Base-by-base conservation (phyloP, 1,284 basidiomycete species). In the Pseudozyma tsukubaensis region DNA sequence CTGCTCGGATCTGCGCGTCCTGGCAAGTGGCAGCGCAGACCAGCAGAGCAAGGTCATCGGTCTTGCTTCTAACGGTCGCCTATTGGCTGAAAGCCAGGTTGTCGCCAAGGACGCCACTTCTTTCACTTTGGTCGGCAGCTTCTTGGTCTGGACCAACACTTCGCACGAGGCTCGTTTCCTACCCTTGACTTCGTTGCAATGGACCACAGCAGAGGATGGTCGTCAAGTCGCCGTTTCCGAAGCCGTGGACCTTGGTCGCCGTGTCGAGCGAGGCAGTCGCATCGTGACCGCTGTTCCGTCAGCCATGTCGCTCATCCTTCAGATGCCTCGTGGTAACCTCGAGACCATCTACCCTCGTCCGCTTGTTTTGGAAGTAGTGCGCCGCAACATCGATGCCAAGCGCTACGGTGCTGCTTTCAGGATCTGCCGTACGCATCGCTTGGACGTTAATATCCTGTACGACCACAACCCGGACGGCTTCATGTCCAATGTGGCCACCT, bases 251-350 rank as follows among this genome's bases (percentile, higher is more conserved):
- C 70, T 84, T 2, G 70, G 74, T n/a, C 63, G 83, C 18, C 61
- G 79, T 29, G 72, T 84, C 1, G 83, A 84, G 69, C 78, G 83
- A 1, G 83, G 83, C 32, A 77, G 78, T 50, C 69, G 78, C 9
- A 81, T 84, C 36, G 80, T 84, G 36, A 74, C 75, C 3, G 75
- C 83, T 1, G 76, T 82, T 16, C 77, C 83, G 4, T 75, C 74
- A 69, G 87, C 89, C 9, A 98, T 97, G 93, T 91, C 80, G 18
- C 65, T 84, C 12, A 72, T 99, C 1, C 86, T 99, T 13, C 97
- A 99, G 86, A 99, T 99, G 94, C 97, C 96, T 0, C 87, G 97
- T 75, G 97, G 97, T 0, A 99, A 99, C 85, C 84, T 99, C 57
- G 97, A 99, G 86, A 97, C 94, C 0, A 91, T 99, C 59, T 93